phyloP scores from a whole-genome alignment of 306 rosid genomes.

The Luffa aegyptiaca region DNA sequence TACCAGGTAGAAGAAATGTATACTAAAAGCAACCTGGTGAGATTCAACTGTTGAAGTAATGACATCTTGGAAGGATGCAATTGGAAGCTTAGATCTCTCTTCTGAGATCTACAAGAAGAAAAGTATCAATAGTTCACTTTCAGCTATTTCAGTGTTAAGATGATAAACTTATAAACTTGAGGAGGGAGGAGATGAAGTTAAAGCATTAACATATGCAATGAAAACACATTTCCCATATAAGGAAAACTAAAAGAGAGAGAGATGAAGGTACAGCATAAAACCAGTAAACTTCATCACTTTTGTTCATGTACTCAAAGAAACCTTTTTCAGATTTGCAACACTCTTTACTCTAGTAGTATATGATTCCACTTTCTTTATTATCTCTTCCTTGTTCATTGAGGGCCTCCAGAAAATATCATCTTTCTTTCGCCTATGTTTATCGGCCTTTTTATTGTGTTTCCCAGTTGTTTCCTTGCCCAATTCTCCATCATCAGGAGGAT shows the following conservation, averaged over 20 bases:
- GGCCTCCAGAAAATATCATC: slow-evolving; percentile 50
- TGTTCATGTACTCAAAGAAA: slow-evolving; percentile 12
- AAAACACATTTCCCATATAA: not conserved
- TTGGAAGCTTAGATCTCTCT: slow-evolving; percentile 67
- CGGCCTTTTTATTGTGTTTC: slow-evolving; percentile 5
- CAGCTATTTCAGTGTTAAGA: not conserved
- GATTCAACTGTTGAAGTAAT: slow-evolving; percentile 65
- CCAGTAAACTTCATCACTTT: slow-evolving; percentile 19
- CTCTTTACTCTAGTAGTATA: slow-evolving; percentile 26
- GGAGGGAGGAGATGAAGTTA: not conserved
- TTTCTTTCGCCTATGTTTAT: not conserved
- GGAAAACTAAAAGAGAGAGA: slow-evolving; percentile 7
- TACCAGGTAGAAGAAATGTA: not conserved
- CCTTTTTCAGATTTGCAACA: slow-evolving; percentile 39
- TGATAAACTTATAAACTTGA: not conserved
- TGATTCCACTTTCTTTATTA: slow-evolving; percentile 35
- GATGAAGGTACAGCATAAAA: slow-evolving; percentile 5
- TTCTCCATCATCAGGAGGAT: slow-evolving; percentile 66
- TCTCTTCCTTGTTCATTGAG: slow-evolving; percentile 34
- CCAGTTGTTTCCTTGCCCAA: slow-evolving; percentile 15
- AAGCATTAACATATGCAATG: not conserved
- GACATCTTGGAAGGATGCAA: slow-evolving; percentile 59
- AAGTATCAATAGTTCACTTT: not conserved
- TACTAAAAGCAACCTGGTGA: slow-evolving; percentile 58
- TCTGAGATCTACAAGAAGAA: slow-evolving; percentile 39